Evolutionary conservation across 1,284 basidiomycete genomes (phyloP).

Genomic region (Thelephora terrestris): DNA sequence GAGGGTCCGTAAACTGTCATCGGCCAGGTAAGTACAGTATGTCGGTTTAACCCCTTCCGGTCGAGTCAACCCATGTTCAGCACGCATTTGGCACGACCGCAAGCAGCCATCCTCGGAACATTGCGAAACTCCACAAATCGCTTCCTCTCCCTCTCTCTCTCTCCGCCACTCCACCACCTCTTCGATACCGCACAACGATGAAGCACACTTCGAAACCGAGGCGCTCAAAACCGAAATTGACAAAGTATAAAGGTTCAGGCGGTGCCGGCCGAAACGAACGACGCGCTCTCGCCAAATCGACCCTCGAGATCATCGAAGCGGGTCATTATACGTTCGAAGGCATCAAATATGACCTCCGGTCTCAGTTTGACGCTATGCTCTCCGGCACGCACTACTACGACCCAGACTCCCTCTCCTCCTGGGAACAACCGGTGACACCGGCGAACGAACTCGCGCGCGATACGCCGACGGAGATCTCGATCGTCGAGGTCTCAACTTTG

Average conservation of each 20-base stretch:
- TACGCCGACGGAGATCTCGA: slow-evolving; percentile 24
- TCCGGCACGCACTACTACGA: slow-evolving; percentile 29
- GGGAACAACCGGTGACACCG: slow-evolving; percentile 19
- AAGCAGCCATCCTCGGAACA: too few species aligned
- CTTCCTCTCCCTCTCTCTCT: too few species aligned
- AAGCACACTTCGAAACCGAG: background rate
- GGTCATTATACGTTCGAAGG: background rate
- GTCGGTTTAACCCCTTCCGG: too few species aligned
- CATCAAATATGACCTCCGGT: background rate
- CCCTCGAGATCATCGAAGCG: background rate
- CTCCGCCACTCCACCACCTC: too few species aligned
- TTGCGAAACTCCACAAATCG: too few species aligned
- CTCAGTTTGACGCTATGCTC: background rate
- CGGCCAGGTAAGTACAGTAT: too few species aligned
- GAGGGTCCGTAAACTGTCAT: too few species aligned
- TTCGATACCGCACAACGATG: too few species aligned
- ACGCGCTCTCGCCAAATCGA: background rate
- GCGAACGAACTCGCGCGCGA: slow-evolving; percentile 3
- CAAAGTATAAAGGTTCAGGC: background rate
- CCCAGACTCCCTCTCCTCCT: slow-evolving; percentile 29
- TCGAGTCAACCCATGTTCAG: too few species aligned
- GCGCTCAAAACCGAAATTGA: background rate
- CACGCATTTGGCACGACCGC: too few species aligned
- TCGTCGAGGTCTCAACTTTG: slow-evolving; percentile 45
- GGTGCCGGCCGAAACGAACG: background rate